These are phyloP conservation scores for Medicago lupulina DNA, from an alignment of 306 rosid species.

Conservation along the genomic window DNA sequence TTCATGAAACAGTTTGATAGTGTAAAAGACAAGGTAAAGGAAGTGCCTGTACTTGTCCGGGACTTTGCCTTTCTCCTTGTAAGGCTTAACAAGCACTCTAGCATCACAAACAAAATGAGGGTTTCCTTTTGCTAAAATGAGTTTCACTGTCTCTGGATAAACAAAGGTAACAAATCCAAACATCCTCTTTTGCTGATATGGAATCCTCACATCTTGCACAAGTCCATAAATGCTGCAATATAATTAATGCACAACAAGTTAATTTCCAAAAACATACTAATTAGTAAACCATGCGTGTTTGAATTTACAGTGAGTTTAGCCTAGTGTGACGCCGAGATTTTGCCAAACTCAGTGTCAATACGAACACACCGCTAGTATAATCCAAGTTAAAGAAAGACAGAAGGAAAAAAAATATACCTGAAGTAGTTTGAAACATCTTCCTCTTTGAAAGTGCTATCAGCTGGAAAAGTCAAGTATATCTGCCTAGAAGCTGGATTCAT, in stretches of 20 bases:
- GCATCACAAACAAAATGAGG: slow-evolving; percentile 99
- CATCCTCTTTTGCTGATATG: slow-evolving; percentile 98
- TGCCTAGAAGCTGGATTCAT: slow-evolving; percentile 94
- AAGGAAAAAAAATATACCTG: slow-evolving; percentile 62
- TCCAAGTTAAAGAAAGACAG: neutral
- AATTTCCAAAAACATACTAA: neutral
- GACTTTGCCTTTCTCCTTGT: slow-evolving; percentile 98
- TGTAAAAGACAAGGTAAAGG: neutral
- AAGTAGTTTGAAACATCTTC: slow-evolving; percentile 96
- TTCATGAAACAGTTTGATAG: neutral
- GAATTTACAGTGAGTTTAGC: neutral
- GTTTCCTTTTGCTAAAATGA: slow-evolving; percentile 88
- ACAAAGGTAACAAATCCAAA: slow-evolving; percentile 96
- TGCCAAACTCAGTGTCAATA: neutral
- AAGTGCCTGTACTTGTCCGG: slow-evolving; percentile 94
- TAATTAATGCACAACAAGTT: neutral
- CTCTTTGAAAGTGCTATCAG: slow-evolving; percentile 96
- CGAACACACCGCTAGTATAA: neutral
- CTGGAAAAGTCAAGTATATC: slow-evolving; percentile 93
- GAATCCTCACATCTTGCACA: slow-evolving; percentile 99
- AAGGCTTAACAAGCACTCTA: slow-evolving; percentile 95
- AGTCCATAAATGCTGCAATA: slow-evolving; percentile 84
- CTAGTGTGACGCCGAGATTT: neutral
- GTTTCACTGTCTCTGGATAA: slow-evolving; percentile 92
- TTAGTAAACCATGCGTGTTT: neutral